phyloP scores from a whole-genome alignment of 306 rosid genomes.

The Malus asiatica region DNA sequence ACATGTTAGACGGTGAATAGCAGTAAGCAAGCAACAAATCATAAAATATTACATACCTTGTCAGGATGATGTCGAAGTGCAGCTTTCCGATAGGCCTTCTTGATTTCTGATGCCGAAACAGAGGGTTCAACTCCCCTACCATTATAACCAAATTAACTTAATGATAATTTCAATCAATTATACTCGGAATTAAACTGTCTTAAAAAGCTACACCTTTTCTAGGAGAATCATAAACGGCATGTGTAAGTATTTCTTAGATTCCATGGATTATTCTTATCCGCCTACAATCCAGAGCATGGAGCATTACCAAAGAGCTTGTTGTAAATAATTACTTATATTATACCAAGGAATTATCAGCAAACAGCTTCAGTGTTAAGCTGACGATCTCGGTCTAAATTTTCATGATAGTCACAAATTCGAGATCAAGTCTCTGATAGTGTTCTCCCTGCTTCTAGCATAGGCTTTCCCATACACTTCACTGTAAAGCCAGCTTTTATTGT shows the following conservation, averaged over 20 bases:
- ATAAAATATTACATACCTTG: constrained; percentile 26
- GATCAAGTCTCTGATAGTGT: too few relatives aligned
- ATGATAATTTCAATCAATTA: constrained; percentile 8
- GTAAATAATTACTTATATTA: neutral
- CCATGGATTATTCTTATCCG: neutral
- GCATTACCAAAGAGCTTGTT: neutral
- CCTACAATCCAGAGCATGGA: too few relatives aligned
- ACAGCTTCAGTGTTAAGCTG: too few relatives aligned
- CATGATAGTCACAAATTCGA: too few relatives aligned
- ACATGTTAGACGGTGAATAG: constrained; percentile 9
- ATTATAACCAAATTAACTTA: constrained; percentile 25
- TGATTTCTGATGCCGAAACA: constrained; percentile 74
- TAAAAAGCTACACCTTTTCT: constrained; percentile 1
- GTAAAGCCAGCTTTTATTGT: too few relatives aligned
- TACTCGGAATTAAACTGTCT: neutral
- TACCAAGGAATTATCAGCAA: neutral
- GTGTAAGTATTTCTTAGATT: neutral
- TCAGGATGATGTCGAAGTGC: constrained; percentile 59
- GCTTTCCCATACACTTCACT: too few relatives aligned
- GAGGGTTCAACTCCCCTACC: constrained; percentile 88
- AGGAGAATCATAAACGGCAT: neutral
- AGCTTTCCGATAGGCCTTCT: constrained; percentile 97
- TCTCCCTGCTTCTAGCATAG: too few relatives aligned
- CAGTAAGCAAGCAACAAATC: neutral
- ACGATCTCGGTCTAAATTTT: too few relatives aligned